phyloP scores from a whole-genome alignment of 768 basidiomycete species.

The Mycena belliarum region DNA sequence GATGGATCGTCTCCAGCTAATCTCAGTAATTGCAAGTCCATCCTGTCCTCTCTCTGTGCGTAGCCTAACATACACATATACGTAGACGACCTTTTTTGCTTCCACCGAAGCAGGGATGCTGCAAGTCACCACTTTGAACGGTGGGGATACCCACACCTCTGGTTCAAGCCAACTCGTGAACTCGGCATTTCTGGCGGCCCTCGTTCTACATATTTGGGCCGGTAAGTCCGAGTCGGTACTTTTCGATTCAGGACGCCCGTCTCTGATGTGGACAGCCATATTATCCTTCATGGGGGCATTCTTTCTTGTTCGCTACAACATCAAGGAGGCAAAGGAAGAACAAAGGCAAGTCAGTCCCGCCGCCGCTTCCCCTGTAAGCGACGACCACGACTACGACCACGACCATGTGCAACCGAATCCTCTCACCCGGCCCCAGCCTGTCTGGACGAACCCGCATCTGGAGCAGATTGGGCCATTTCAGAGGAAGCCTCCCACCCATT shows the following conservation, averaged over 20 bases:
- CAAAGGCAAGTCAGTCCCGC: constrained; percentile 37
- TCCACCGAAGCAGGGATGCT: constrained; percentile 57
- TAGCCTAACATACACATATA: not conserved
- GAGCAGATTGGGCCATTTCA: constrained; percentile 52
- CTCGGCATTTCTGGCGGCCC: constrained; percentile 50
- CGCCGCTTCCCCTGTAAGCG: too few relatives aligned
- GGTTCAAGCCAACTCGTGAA: constrained; percentile 39
- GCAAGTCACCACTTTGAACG: constrained; percentile 39
- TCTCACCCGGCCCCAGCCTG: not conserved
- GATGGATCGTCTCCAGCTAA: constrained; percentile 63
- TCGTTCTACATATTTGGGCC: constrained; percentile 55
- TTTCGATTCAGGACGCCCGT: not conserved
- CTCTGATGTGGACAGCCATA: constrained; percentile 24
- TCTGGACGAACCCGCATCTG: constrained; percentile 53
- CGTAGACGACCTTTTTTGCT: constrained; percentile 63
- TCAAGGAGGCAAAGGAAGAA: constrained; percentile 52
- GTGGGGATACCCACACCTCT: constrained; percentile 11
- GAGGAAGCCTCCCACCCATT: constrained; percentile 40
- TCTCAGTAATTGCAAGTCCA: constrained; percentile 53
- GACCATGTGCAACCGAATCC: not conserved
- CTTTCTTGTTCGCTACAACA: constrained; percentile 55
- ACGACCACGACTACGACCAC: too few relatives aligned
- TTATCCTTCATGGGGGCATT: constrained; percentile 56
- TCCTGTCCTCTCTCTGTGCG: not conserved
- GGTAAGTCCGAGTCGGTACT: constrained; percentile 34